Evolutionary conservation across 495 filamentous ascomycete genomes (phyloP), one percentile per base, ranked within the genome.

Genomic region (Ascodesmis nigricans): DNA sequence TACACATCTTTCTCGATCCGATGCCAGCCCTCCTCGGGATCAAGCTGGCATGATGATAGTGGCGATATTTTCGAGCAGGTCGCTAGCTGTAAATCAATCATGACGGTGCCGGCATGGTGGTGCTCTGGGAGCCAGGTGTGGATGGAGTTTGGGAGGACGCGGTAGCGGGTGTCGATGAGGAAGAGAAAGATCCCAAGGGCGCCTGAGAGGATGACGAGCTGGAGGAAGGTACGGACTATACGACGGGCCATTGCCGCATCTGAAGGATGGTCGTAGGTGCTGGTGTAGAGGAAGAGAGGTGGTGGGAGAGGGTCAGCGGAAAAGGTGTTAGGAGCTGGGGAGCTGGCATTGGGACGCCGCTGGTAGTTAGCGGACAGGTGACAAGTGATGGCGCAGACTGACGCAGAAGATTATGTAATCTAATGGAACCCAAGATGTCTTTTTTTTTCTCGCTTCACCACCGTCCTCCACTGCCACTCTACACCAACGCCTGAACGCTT

Each of bases 1-100:
- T 82, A 87, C 1, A 97, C 66, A 49, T 97, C 82, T 58, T 95
- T 97, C 36, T 91, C 78, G 40, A 95, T 59, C 34, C 77, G 71
- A 40, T 75, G 66, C 87, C 87, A 97, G 22, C 47, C 47, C 14
- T 42, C 47, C 27, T 65, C 56, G n/a, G 67, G 53, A 52, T 83
- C 72, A 36, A 91, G 66, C 42, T 67, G 71, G 63, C 87, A 95
- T 33, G 61, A 70, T 2, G 72, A 75, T 35, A 93, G 72, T 24
- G 73, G 50, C 52, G 82, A 82, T 39, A 84, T 34, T 8, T 61
- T 57, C 3, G 72, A 76, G 56, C 90, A 95, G 29, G 63, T 71
- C 4, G 64, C 66, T 38, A 92, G 61, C n/a, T 72, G 78, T 43
- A 95, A 67, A 60, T 97, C 87, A 45, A 80, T 91, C 51, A 95